These are phyloP conservation scores for Lentithecium fluviatile DNA, from an alignment of 495 filamentous ascomycete species.

Conservation along the genomic window DNA sequence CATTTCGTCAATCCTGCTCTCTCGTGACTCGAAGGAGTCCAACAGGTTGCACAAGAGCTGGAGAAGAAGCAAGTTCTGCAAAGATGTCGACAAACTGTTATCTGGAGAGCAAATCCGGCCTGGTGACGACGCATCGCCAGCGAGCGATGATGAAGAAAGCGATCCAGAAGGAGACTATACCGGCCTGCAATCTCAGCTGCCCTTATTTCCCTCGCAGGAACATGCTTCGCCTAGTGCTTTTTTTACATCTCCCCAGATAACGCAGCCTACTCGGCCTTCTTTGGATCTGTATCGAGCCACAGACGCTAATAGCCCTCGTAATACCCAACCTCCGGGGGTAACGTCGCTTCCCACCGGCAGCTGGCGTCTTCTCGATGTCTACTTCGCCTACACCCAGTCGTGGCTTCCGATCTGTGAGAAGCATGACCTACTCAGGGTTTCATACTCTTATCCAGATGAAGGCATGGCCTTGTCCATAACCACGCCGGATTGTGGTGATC, in stretches of 20 bases:
- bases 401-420: conserved; percentile 75
- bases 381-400: conserved; percentile 69
- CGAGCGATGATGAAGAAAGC: conserved; percentile 31
- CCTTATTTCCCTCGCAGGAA: too few species aligned
- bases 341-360: conserved; percentile 53
- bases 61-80: conserved; percentile 36
- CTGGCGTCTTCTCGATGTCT: conserved; percentile 66
- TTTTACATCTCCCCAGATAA: too few species aligned
- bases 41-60: conserved; percentile 39
- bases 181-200: background rate
- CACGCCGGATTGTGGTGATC: conserved; percentile 51
- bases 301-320: too few species aligned
- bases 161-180: background rate
- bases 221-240: too few species aligned
- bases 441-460: conserved; percentile 50
- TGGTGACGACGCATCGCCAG: conserved; percentile 25
- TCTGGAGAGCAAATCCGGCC: conserved; percentile 20
- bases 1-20: conserved; percentile 23
- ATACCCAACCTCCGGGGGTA: background rate
- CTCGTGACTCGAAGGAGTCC: conserved; percentile 32
- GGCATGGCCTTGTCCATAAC: conserved; percentile 24
- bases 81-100: conserved; percentile 40
- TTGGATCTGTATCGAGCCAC: too few species aligned
- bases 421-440: conserved; percentile 59
- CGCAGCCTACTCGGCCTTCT: too few species aligned